Conservation (phyloP, 257 asterid genomes). For the Solanum etuberosum region DNA sequence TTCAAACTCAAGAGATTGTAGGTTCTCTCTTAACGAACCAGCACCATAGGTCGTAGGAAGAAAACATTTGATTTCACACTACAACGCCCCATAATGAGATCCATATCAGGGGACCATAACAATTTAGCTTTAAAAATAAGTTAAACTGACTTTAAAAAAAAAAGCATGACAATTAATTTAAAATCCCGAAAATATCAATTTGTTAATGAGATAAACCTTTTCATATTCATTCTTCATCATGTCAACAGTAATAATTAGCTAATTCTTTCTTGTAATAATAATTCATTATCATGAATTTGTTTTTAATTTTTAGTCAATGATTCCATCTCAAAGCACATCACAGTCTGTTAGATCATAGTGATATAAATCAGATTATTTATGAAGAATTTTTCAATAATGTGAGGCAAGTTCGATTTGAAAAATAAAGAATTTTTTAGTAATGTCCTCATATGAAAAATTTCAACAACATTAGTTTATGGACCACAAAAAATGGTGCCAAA, state of each 20-base stretch:
- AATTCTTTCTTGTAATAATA: background rate
- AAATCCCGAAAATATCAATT: background rate
- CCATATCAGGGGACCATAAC: no score
- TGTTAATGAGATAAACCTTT: background rate
- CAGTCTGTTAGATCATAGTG: background rate
- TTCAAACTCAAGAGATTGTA: no score
- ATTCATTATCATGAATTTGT: background rate
- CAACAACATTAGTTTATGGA: background rate
- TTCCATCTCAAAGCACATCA: background rate
- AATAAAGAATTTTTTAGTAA: no score
- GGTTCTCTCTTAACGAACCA: no score
- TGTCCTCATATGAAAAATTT: no score
- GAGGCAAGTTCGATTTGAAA: no score
- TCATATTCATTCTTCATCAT: background rate
- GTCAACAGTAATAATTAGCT: background rate
- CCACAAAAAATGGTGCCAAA: background rate
- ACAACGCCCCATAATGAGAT: no score
- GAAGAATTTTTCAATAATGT: background rate
- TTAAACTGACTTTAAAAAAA: no score
- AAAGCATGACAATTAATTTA: background rate
- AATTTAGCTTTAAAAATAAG: background rate
- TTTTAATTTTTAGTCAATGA: background rate
- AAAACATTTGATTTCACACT: no score
- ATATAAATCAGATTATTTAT: background rate
- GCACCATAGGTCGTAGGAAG: no score